Evolutionary conservation across 2,329 filamentous ascomycete genomes (phyloP).

Genomic region (Hypoxylon sp.): DNA sequence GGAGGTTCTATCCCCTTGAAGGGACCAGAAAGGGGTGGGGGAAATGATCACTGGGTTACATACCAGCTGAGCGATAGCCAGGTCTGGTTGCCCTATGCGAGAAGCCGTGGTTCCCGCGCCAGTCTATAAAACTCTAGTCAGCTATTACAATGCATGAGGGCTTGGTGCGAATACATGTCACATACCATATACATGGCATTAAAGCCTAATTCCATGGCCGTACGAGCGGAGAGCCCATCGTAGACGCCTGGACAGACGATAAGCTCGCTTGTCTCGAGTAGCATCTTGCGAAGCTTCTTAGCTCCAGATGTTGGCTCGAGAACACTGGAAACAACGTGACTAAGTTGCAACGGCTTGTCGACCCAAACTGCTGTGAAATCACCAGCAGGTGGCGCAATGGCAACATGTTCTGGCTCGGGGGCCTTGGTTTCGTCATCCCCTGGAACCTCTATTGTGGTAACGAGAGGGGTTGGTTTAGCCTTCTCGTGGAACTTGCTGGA

Average conservation of each 20-base stretch:
- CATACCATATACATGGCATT: slow-evolving; percentile 66
- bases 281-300: slow-evolving; percentile 55
- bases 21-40: neutral
- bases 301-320: slow-evolving; percentile 51
- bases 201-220: slow-evolving; percentile 64
- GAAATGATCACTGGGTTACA: slow-evolving; percentile 54
- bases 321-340: slow-evolving; percentile 44
- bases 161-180: neutral
- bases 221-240: slow-evolving; percentile 64
- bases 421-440: slow-evolving; percentile 14
- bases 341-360: slow-evolving; percentile 42
- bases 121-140: slow-evolving; percentile 56
- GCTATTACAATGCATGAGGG: neutral
- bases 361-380: neutral
- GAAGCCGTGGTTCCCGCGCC: slow-evolving; percentile 66
- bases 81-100: slow-evolving; percentile 63
- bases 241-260: slow-evolving; percentile 66
- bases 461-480: slow-evolving; percentile 30
- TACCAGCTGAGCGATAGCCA: slow-evolving; percentile 65
- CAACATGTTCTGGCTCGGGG: slow-evolving; percentile 10
- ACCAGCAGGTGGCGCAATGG: slow-evolving; percentile 11
- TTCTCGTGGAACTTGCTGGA: slow-evolving; percentile 40
- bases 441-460: slow-evolving; percentile 24
- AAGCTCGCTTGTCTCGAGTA: slow-evolving; percentile 54
- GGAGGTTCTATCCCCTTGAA: neutral